Evolutionary conservation across 2,329 filamentous ascomycete species (phyloP), one percentile per base, ranked within the genome.

Genomic region (Stromatinia cepivora): DNA sequence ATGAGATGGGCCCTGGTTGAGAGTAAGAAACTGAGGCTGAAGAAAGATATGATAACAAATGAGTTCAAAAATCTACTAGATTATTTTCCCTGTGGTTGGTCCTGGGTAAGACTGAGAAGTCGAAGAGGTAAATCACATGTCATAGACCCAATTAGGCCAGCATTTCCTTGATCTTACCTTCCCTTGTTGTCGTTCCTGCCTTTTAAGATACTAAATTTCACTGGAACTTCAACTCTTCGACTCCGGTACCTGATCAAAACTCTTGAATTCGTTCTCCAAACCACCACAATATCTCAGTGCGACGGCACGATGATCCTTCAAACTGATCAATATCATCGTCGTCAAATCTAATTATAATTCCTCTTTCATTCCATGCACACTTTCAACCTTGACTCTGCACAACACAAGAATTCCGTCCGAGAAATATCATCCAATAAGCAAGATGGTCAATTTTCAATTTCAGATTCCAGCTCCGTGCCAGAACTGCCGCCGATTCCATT

Each of bases 401-500:
- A 52, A 17, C 7, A 42, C 10, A 17, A 11, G 34, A 28, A 3
- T 15, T 4, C 39, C 3, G 2, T 39, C 31, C 42, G 46, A 10
- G 25, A 13, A 20, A 6, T 20, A 39, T 39, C 61, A 39, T 3
- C 15, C 13, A 10, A 63, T 13, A 56, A 36, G 10, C 48, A 52
- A 48, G 9, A 68, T 68, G 66, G 54, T 48, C 20, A 53, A 54
- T 22, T 66, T 69, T 73, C 72, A 46, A 36, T 66, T 69, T 73
- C 73, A 52, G 20, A 22, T 59, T n/a, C 70, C 67, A 17, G n/a
- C 42, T 11, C 69, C 73, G 0, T 76, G 74, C 42, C 70, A 67
- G 5, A 76, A 76, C 36, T 76, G 74, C 46, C 25, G 69, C 25
- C 50, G 72, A 11, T 74, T 76, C 42, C 74, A 75, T 59, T 75